phyloP scores from a whole-genome alignment of 106 monocot species.

The Dendrobium nobile region DNA sequence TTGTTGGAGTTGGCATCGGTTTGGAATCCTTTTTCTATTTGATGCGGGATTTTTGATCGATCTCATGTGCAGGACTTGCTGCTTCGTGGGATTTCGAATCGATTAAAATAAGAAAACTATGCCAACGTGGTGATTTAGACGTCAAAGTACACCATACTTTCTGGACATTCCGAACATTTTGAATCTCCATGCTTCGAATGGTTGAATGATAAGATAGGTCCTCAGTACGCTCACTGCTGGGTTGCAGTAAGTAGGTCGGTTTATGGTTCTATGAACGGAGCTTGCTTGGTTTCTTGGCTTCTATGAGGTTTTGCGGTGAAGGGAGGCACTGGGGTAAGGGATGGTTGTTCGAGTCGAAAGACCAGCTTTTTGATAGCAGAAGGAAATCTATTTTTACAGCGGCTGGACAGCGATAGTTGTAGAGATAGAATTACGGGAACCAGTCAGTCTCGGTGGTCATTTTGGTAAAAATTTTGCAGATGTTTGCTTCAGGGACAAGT shows the following conservation, averaged over 20 bases:
- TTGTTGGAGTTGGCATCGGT: no score
- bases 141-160: background rate
- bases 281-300: constrained; percentile 1
- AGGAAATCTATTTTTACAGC: constrained; percentile 2
- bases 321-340: constrained; percentile 5
- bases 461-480: background rate
- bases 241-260: background rate
- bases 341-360: constrained; percentile 8
- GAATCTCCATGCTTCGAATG: background rate
- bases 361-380: background rate
- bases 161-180: background rate
- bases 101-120: background rate
- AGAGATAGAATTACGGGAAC: background rate
- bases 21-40: no score
- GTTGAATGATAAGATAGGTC: background rate
- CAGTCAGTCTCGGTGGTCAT: background rate
- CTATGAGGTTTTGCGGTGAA: constrained; percentile 5
- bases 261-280: background rate
- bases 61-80: background rate
- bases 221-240: background rate
- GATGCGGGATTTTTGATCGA: no score
- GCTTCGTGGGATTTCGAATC: background rate
- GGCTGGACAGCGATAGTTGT: background rate
- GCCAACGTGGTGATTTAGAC: background rate
- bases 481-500: constrained; percentile 4